These are phyloP conservation scores for Colletotrichum sp. DNA, from an alignment of 2,329 filamentous ascomycete species.

Conservation along the genomic window DNA sequence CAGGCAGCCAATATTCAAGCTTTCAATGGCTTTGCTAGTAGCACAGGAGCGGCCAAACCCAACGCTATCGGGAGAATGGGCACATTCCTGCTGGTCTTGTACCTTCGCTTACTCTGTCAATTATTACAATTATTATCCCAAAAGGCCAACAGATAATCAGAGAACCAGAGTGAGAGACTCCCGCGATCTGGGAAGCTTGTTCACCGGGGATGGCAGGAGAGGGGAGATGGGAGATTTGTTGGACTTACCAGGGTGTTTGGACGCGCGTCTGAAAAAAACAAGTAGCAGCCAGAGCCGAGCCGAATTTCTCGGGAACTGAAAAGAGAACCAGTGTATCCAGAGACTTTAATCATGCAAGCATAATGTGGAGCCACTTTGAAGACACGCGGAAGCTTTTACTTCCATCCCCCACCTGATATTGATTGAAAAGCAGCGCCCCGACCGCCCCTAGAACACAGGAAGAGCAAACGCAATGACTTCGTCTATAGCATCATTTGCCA, in stretches of 20 bases:
- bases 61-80: neutral
- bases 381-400: neutral
- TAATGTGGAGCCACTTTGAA: fast-evolving
- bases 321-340: fast-evolving
- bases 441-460: fast-evolving
- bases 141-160: fast-evolving
- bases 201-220: fast-evolving
- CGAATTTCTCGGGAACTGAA: fast-evolving
- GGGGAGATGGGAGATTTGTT: fast-evolving
- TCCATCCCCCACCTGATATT: neutral
- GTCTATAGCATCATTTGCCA: fast-evolving
- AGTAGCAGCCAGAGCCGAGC: fast-evolving
- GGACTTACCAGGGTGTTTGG: neutral
- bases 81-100: neutral
- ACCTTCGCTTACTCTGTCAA: fast-evolving
- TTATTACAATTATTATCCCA: fast-evolving
- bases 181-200: fast-evolving
- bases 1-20: neutral
- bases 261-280: fast-evolving
- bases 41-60: neutral
- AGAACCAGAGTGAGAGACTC: fast-evolving
- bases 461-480: fast-evolving
- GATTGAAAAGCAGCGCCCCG: neutral
- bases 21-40: fast-evolving
- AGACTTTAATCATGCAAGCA: too few species aligned